These are phyloP conservation scores for Clonostachys rosea DNA, from an alignment of 2,329 filamentous ascomycete genomes.

Conservation along the genomic window DNA sequence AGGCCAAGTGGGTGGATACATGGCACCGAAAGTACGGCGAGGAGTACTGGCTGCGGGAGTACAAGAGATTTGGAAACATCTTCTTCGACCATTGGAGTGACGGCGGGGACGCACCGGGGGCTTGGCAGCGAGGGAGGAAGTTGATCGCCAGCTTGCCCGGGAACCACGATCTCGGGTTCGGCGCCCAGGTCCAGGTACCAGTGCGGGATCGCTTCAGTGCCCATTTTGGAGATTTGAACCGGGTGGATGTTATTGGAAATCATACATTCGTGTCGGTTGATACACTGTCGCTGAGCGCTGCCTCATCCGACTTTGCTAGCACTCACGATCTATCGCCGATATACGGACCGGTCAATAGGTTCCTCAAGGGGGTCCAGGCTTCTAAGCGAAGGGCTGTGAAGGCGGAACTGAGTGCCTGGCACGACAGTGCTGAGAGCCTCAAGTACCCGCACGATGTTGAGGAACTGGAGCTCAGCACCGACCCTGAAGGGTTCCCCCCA, in stretches of 20 bases:
- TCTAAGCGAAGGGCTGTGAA: conserved; percentile 64
- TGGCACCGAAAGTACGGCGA: conserved; percentile 76
- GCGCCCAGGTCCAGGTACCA: conserved; percentile 72
- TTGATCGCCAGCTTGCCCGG: conserved; percentile 84
- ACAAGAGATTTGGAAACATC: conserved; percentile 77
- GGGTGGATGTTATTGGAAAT: conserved; percentile 87
- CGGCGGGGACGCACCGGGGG: conserved; percentile 45
- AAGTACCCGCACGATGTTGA: conserved; percentile 56
- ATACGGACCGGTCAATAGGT: conserved; percentile 72
- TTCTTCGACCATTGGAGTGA: conserved; percentile 70
- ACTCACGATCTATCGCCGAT: conserved; percentile 54
- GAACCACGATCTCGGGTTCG: conserved; percentile 94
- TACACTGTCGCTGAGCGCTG: conserved; percentile 79
- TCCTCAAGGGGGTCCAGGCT: conserved; percentile 62
- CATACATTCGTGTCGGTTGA: conserved; percentile 94
- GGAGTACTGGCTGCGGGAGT: conserved; percentile 82
- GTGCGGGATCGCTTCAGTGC: conserved; percentile 80
- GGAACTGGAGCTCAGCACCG: conserved; percentile 26
- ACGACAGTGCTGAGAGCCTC: conserved; percentile 29
- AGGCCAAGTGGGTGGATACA: conserved; percentile 52
- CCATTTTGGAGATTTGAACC: conserved; percentile 88
- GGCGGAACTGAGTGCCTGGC: conserved; percentile 62
- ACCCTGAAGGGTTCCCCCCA: neutral
- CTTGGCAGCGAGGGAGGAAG: conserved; percentile 65
- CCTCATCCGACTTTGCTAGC: conserved; percentile 43